phyloP scores from a whole-genome alignment of 352 stramenopile genomes.

The Phytopythium chamaehyphon region DNA sequence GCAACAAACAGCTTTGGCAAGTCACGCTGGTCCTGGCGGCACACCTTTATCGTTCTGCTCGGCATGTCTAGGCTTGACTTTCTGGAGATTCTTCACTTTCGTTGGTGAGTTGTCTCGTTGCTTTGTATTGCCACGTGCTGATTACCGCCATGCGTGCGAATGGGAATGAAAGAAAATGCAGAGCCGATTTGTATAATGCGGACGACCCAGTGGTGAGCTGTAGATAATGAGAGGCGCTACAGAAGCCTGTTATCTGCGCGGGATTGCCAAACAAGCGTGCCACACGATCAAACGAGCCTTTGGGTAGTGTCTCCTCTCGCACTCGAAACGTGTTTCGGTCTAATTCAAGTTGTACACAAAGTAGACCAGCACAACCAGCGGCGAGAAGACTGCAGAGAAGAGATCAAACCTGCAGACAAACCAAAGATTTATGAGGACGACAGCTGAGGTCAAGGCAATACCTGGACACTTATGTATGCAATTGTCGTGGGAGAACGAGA shows the following conservation, averaged over 20 bases:
- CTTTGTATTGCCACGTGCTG: no score
- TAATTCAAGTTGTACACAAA: constrained; percentile 38
- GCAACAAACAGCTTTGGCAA: constrained; percentile 27
- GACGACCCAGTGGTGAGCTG: constrained; percentile 22
- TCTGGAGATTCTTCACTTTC: not conserved
- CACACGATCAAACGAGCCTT: constrained; percentile 26
- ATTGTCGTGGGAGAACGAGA: constrained; percentile 28
- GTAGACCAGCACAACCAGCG: constrained; percentile 34
- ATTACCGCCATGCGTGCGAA: no score
- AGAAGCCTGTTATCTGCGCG: constrained; percentile 30
- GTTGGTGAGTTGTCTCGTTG: not conserved
- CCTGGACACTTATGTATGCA: constrained; percentile 35
- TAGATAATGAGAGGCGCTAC: constrained; percentile 42
- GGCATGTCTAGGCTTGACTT: not conserved
- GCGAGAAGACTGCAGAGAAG: constrained; percentile 59
- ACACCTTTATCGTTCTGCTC: not conserved
- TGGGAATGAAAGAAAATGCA: constrained; percentile 33
- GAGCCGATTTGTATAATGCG: constrained; percentile 24
- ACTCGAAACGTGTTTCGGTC: constrained; percentile 28
- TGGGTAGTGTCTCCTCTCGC: constrained; percentile 17
- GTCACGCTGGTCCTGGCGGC: constrained; percentile 7
- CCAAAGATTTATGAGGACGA: no score
- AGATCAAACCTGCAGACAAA: constrained; percentile 42
- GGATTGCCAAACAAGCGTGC: constrained; percentile 45
- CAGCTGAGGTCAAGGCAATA: no score